Evolutionary conservation across 495 filamentous ascomycete species (phyloP).

Genomic region (Penicillium diatomitis): DNA sequence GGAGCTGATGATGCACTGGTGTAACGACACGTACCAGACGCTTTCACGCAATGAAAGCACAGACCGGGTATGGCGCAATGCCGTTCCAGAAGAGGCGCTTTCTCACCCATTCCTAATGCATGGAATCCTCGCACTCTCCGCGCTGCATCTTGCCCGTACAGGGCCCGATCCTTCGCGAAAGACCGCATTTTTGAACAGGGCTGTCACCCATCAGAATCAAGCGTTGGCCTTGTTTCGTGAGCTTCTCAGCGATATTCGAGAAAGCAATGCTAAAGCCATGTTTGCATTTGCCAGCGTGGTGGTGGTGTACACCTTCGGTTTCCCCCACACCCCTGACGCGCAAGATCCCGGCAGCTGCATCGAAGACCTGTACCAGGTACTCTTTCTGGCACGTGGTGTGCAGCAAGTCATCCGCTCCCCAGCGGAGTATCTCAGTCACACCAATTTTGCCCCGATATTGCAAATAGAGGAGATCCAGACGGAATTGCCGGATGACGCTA

Average conservation of each 20-base stretch:
- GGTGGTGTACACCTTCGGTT: conserved; percentile 42
- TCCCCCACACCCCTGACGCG: conserved; percentile 29
- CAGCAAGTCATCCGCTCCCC: conserved; percentile 32
- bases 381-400: conserved; percentile 36
- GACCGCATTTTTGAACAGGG: conserved; percentile 26
- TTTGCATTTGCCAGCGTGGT: conserved; percentile 42
- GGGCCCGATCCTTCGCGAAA: conserved; percentile 13
- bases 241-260: conserved; percentile 30
- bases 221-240: conserved; percentile 38
- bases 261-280: conserved; percentile 39
- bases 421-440: conserved; percentile 17
- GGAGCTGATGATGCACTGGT: conserved; percentile 40
- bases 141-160: conserved; percentile 37
- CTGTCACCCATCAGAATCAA: conserved; percentile 39
- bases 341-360: conserved; percentile 28
- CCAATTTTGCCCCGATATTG: conserved; percentile 22
- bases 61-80: conserved; percentile 33
- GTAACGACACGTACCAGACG: conserved; percentile 24
- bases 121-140: conserved; percentile 40
- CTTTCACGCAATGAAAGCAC: conserved; percentile 24
- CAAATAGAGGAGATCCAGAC: conserved; percentile 18
- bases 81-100: conserved; percentile 38
- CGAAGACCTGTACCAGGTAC: conserved; percentile 35
- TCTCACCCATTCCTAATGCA: conserved; percentile 42
- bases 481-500: conserved; percentile 13